Conservation (phyloP, 2,329 filamentous ascomycete species). For the Ceratocystis destructans region DNA sequence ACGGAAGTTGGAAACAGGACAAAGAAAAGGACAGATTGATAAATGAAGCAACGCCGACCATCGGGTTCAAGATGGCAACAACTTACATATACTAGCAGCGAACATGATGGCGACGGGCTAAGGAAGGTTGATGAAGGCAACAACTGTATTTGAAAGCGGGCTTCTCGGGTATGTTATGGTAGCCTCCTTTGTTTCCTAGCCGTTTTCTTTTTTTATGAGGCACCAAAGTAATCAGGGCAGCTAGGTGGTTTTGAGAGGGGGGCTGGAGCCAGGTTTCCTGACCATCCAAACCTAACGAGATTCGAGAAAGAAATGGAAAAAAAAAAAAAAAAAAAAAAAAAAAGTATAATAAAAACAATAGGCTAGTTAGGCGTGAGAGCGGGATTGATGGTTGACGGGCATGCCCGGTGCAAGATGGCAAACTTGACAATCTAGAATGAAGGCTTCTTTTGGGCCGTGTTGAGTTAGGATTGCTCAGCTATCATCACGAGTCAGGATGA, state of each 20-base stretch:
- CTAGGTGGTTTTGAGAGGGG: not conserved
- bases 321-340: not conserved
- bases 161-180: not conserved
- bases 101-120: not conserved
- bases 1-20: not conserved
- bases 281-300: not conserved
- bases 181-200: not conserved
- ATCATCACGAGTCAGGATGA: constrained; percentile 5
- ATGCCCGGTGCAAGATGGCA: not conserved
- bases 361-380: not conserved
- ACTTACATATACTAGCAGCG: constrained; percentile 8
- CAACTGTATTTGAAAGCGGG: not conserved
- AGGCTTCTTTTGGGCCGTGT: not conserved
- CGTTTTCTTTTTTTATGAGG: not conserved
- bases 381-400: not conserved
- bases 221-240: not conserved
- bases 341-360: not conserved
- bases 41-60: not conserved
- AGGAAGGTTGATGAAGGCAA: not conserved
- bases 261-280: not conserved
- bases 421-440: not conserved
- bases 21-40: not conserved
- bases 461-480: not conserved
- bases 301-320: not conserved
- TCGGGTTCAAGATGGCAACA: not conserved